These are phyloP conservation scores for Wickerhamomyces sp. DNA, from an alignment of 1,139 yeast species.

Conservation along the genomic window DNA sequence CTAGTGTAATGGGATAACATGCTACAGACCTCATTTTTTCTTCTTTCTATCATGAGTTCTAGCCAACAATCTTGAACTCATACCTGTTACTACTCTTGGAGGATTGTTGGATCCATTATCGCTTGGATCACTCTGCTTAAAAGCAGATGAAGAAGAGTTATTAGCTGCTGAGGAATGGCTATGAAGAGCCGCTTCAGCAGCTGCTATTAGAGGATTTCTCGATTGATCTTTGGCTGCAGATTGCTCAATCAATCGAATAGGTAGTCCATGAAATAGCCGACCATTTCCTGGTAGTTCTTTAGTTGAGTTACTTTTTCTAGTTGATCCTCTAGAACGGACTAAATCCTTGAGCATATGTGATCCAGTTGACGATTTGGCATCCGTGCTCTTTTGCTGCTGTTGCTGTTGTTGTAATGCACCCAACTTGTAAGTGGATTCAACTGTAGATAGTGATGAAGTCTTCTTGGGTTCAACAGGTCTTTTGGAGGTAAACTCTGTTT, in stretches of 20 bases:
- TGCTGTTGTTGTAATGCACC: neutral
- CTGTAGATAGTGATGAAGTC: slow-evolving; percentile 8
- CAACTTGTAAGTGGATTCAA: neutral
- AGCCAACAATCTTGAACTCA: slow-evolving; percentile 54
- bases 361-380: neutral
- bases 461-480: neutral
- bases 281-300: slow-evolving; percentile 18
- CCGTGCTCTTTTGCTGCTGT: neutral
- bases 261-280: slow-evolving; percentile 30
- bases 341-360: slow-evolving; percentile 27
- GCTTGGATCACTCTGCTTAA: neutral
- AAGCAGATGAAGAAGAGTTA: slow-evolving; percentile 12
- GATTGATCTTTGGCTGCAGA: neutral
- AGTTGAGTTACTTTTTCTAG: slow-evolving; percentile 1
- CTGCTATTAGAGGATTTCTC: slow-evolving; percentile 21
- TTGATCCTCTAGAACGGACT: slow-evolving; percentile 25
- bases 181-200: slow-evolving; percentile 39
- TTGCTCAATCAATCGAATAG: slow-evolving; percentile 13
- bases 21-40: slow-evolving; percentile 4
- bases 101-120: slow-evolving; percentile 1
- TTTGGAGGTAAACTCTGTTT: neutral
- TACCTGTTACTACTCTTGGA: slow-evolving; percentile 38
- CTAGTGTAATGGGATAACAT: neutral
- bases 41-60: slow-evolving; percentile 30
- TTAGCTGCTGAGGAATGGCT: slow-evolving; percentile 30